Evolutionary conservation across 2,329 filamentous ascomycete species (phyloP).

Genomic region (Colletotrichum sp.): DNA sequence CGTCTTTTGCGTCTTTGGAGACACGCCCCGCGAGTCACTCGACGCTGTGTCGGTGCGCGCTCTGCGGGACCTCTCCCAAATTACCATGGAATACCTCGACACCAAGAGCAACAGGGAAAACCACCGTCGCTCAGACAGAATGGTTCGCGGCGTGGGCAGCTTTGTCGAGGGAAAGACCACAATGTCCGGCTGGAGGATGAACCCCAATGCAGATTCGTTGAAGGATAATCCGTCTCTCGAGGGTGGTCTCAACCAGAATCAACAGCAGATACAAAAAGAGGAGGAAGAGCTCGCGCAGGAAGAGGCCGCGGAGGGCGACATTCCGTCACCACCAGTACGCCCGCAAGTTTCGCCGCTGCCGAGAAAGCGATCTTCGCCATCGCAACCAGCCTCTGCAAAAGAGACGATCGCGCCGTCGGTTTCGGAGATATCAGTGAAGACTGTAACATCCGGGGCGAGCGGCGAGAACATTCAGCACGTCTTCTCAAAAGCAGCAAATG

Average conservation of each 20-base stretch:
- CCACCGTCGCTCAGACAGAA: conserved; percentile 36
- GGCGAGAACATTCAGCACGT: conserved; percentile 19
- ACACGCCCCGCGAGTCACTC: conserved; percentile 28
- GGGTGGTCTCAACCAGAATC: conserved; percentile 17
- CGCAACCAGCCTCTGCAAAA: no score
- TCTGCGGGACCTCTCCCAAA: conserved; percentile 27
- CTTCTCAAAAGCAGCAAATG: conserved; percentile 49
- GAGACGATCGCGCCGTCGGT: not conserved
- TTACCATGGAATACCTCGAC: conserved; percentile 41
- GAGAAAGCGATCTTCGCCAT: accelerated
- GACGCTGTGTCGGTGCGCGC: conserved; percentile 29
- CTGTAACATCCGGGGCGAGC: not conserved
- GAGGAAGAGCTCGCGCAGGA: not conserved
- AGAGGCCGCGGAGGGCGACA: conserved; percentile 23
- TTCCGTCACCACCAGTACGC: not conserved
- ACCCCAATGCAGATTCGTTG: not conserved
- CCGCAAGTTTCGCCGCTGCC: not conserved
- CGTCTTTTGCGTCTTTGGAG: conserved; percentile 39
- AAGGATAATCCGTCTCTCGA: conserved; percentile 7
- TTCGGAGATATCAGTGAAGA: not conserved
- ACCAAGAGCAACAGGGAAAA: conserved; percentile 27
- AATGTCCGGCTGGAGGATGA: conserved; percentile 24
- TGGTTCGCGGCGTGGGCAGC: conserved; percentile 38
- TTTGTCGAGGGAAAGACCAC: conserved; percentile 39
- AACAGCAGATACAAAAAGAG: conserved; percentile 4